Percentiles rank a stretch among this genome's conserved stretches.
These are phyloP conservation scores for Coemansia sp. DNA, from an alignment of 192 early-diverging fungal species.

Conservation along the genomic window DNA sequence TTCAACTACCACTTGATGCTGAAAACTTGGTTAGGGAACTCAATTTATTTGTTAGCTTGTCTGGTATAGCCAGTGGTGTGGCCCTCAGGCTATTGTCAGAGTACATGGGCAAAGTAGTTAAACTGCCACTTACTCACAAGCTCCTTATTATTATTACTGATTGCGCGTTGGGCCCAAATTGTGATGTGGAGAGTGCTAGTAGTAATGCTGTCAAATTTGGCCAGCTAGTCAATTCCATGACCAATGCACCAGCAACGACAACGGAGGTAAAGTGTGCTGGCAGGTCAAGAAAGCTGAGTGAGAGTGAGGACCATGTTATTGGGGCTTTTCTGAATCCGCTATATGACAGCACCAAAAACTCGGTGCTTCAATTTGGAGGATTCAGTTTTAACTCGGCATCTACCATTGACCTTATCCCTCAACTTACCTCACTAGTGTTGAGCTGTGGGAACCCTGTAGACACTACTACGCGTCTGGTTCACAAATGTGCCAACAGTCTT, in stretches of 20 bases:
- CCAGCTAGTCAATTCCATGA: background rate
- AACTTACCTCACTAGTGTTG: background rate
- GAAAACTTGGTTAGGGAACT: background rate
- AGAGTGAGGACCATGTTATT: background rate
- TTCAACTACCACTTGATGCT: background rate
- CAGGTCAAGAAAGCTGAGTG: background rate
- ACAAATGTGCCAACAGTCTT: background rate
- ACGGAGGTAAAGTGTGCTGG: background rate
- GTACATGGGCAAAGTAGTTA: background rate
- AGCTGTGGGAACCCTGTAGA: background rate
- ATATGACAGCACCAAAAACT: background rate
- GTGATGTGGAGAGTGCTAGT: background rate
- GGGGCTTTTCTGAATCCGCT: background rate
- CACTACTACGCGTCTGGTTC: background rate
- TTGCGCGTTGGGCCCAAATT: background rate
- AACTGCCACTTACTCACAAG: background rate
- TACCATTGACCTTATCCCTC: background rate
- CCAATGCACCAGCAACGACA: background rate
- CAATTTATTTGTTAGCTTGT: background rate
- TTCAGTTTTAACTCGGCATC: background rate
- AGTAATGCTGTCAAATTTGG: background rate
- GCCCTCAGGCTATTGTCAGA: background rate
- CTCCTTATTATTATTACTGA: background rate
- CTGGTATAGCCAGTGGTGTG: background rate
- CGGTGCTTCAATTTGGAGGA: background rate